Percentiles rank a stretch among this genome's conserved stretches.
These are phyloP conservation scores for Corrigiola litoralis DNA, from an alignment of 179 eudicot species.

Conservation along the genomic window DNA sequence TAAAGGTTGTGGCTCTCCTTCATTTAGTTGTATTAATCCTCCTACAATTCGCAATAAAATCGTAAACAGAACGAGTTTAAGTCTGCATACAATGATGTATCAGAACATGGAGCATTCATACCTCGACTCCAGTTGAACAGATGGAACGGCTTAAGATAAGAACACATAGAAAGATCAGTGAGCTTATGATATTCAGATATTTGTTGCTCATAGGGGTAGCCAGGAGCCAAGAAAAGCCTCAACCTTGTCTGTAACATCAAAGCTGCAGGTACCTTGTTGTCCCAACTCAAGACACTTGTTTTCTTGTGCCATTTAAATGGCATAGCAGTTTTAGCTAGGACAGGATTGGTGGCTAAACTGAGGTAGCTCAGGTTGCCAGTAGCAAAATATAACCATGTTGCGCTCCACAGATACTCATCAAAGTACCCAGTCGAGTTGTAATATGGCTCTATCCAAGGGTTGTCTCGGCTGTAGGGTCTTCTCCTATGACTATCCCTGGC, in stretches of 20 bases:
- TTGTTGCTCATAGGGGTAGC: constrained; percentile 50
- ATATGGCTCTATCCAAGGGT: constrained; percentile 42
- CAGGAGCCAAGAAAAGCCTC: constrained; percentile 42
- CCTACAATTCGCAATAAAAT: constrained; percentile 31
- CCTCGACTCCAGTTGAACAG: constrained; percentile 53
- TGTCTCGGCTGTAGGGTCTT: constrained; percentile 28
- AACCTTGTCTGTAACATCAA: constrained; percentile 55
- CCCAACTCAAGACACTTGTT: constrained; percentile 62
- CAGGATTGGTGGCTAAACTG: constrained; percentile 44
- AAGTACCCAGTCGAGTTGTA: constrained; percentile 66
- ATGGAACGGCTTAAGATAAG: constrained; percentile 37
- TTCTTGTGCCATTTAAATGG: constrained; percentile 31
- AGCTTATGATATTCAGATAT: constrained; percentile 42
- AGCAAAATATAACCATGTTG: constrained; percentile 61
- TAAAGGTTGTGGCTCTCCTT: constrained; percentile 32
- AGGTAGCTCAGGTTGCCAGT: constrained; percentile 53
- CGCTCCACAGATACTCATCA: constrained; percentile 79
- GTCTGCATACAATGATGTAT: background rate
- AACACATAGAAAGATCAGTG: constrained; percentile 57
- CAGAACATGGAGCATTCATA: constrained; percentile 13
- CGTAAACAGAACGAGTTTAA: background rate
- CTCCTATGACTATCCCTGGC: constrained; percentile 38
- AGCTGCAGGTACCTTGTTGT: constrained; percentile 68
- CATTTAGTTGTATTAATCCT: constrained; percentile 50
- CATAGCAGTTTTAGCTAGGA: constrained; percentile 35